phyloP scores from a whole-genome alignment of 2,329 filamentous ascomycete genomes.

The Cadophora sp. region DNA sequence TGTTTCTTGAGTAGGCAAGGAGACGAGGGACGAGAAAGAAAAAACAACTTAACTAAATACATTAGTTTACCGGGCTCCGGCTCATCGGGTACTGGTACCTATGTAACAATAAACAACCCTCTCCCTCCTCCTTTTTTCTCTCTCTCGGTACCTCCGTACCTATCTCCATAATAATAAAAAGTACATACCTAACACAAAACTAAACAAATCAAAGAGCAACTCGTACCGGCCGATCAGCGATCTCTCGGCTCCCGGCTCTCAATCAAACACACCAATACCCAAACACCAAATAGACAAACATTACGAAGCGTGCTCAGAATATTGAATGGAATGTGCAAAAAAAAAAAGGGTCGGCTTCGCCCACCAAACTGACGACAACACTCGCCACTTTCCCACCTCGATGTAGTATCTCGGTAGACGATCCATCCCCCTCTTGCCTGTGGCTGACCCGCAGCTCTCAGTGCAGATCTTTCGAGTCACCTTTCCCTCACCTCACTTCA shows the following conservation, averaged over 20 bases:
- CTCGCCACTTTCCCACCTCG: conserved; percentile 34
- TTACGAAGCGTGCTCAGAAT: too few relatives aligned
- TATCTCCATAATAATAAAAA: not conserved
- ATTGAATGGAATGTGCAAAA: too few relatives aligned
- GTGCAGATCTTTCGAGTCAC: not conserved
- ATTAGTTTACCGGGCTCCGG: not conserved
- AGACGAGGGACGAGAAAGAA: too few relatives aligned
- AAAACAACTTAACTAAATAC: too few relatives aligned
- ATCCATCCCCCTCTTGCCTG: conserved; percentile 20
- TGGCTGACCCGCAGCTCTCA: conserved; percentile 26
- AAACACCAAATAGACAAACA: not conserved
- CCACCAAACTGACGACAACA: conserved; percentile 25
- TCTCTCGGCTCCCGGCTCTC: not conserved
- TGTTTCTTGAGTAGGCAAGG: not conserved
- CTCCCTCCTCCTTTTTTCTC: too few relatives aligned
- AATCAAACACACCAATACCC: not conserved
- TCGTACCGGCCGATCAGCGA: not conserved
- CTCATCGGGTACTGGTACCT: not conserved
- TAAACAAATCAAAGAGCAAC: not conserved
- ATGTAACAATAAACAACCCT: not conserved
- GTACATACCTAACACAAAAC: too few relatives aligned
- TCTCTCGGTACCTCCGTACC: too few relatives aligned
- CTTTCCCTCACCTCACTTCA: too few relatives aligned
- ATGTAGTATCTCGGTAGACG: conserved; percentile 14
- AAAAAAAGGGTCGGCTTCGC: not conserved